Evolutionary conservation across 495 filamentous ascomycete species (phyloP), one percentile per base, ranked within the genome.

Genomic region (Talaromyces ruber): DNA sequence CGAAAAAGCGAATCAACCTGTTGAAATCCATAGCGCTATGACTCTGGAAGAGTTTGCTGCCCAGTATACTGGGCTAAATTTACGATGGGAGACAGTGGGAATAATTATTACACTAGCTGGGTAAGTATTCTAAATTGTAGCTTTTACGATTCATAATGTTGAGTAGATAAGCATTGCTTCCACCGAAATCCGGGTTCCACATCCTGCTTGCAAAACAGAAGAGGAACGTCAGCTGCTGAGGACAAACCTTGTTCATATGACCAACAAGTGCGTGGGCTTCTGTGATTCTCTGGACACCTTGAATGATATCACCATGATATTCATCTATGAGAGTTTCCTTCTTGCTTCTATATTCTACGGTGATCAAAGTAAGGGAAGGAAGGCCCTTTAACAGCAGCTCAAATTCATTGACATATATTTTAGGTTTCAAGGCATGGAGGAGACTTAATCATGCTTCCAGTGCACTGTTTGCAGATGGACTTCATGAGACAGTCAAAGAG

Each of bases 321-420:
- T 77, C 21, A 76, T 78, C 57, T 79, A 78, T 52, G 76, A 79
- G 59, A 79, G 78, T 45, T 77, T 78, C 22, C 78, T 79, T 43
- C 65, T 78, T 1, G 76, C 77, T 58, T 78, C 76, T 0, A 69
- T 73, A 45, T 70, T 77, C n/a, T 72, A 78, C 60, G 76, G 76
- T 28, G 76, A 78, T 57, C 75, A 79, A 60, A 78, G 76, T 79
- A 61, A 65, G 66, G 58, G 8, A 8, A 45, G 28, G 4, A 37
- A 55, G 32, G 7, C 2, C 18, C 6, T 5, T 8, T 47, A 2
- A 7, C 43, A 2, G 0, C 1, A 47, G 43, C 43, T 47, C 43
- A 21, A 21, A n/a, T 47, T 6, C 3, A 47, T n/a, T 54, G 21
- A 54, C 51, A 54, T n/a, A 8, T 39, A 9, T 26, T 12, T 3